A percentile compares a stretch with the other conserved stretches of the same genome.
Evolutionary conservation across 345 rosid species (phyloP).

Genomic region (Brassica juncea): DNA sequence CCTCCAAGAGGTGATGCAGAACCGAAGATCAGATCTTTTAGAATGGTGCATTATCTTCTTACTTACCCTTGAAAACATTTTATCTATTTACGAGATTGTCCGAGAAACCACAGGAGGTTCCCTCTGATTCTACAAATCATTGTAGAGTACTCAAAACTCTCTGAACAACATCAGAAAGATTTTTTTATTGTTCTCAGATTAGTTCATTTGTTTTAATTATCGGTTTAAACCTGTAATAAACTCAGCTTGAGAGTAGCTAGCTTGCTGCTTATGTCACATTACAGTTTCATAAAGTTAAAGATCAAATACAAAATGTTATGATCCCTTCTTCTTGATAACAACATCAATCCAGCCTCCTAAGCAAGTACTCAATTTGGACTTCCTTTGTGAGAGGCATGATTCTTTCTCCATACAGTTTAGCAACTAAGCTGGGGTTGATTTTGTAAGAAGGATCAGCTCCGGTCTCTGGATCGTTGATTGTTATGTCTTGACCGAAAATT

Average conservation of each 20-base stretch:
- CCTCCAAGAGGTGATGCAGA: constrained; percentile 89
- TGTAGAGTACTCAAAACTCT: constrained; percentile 8
- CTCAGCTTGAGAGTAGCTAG: constrained; percentile 25
- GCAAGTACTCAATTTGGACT: constrained; percentile 65
- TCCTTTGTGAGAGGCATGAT: constrained; percentile 74
- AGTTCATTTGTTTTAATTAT: constrained; percentile 21
- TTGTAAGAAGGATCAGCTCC: constrained; percentile 48
- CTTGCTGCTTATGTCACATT: constrained; percentile 9
- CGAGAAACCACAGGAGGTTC: constrained; percentile 49
- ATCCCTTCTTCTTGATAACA: background rate
- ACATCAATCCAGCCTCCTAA: constrained; percentile 57
- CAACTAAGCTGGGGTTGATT: constrained; percentile 59
- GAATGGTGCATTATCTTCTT: constrained; percentile 94
- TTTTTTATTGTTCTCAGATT: background rate
- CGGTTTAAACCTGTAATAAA: constrained; percentile 33
- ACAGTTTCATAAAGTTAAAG: constrained; percentile 12
- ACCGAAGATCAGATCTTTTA: constrained; percentile 73
- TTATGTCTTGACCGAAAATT: constrained; percentile 51
- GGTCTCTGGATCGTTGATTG: constrained; percentile 9
- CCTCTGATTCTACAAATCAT: constrained; percentile 27
- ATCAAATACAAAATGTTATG: constrained; percentile 12
- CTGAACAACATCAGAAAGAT: background rate
- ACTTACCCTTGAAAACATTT: constrained; percentile 63
- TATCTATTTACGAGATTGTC: constrained; percentile 73
- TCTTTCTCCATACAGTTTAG: constrained; percentile 55